These are phyloP conservation scores for Akanthomyces muscarius DNA, from an alignment of 2,329 filamentous ascomycete genomes.

Conservation along the genomic window DNA sequence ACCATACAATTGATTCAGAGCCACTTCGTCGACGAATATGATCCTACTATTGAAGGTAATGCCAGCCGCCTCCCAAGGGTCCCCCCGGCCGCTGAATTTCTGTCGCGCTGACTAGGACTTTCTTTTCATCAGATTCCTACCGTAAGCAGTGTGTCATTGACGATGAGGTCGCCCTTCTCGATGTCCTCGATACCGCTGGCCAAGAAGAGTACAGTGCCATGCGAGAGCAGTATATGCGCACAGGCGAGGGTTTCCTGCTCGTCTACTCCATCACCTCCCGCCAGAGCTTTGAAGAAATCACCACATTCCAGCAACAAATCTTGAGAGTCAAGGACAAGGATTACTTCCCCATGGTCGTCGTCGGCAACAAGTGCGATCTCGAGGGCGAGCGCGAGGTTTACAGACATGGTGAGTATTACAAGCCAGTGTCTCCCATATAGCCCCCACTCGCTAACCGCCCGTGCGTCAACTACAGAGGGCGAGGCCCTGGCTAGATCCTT, in stretches of 20 bases:
- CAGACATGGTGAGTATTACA: conserved; percentile 71
- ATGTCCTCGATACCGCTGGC: conserved; percentile 95
- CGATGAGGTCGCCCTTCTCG: conserved; percentile 93
- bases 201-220: conserved; percentile 99
- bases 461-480: conserved; percentile 61
- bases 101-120: not conserved
- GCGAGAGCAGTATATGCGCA: conserved; percentile 99
- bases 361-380: conserved; percentile 99
- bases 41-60: conserved; percentile 96
- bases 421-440: conserved; percentile 1
- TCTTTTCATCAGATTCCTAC: conserved; percentile 74
- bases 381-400: conserved; percentile 88
- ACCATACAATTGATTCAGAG: conserved; percentile 94
- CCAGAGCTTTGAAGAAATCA: conserved; percentile 97
- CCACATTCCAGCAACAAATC: conserved; percentile 98
- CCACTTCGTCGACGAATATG: conserved; percentile 99
- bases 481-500: conserved; percentile 81
- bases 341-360: conserved; percentile 98
- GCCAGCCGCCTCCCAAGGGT: conserved; percentile 26
- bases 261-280: conserved; percentile 98
- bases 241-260: conserved; percentile 93
- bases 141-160: conserved; percentile 99
- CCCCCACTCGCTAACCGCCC: conserved; percentile 14
- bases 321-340: conserved; percentile 98
- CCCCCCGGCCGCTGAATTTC: not conserved